Percentiles rank a stretch among this genome's conserved stretches.
These are phyloP conservation scores for Aspergillus cavernicola DNA, from an alignment of 495 filamentous ascomycete species.

Conservation along the genomic window DNA sequence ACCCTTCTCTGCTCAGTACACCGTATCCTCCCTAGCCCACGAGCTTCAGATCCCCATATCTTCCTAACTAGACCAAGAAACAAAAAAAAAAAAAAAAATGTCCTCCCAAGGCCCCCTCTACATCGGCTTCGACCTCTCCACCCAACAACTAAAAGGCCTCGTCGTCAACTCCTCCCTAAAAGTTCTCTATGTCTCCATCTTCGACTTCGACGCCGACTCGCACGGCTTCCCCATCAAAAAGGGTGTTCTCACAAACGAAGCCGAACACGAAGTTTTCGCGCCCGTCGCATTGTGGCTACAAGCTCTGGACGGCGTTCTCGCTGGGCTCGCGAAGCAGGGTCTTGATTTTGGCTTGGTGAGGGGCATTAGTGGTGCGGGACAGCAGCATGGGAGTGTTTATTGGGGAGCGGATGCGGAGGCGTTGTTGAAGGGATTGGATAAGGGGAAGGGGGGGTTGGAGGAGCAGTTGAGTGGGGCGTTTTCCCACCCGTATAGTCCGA, in stretches of 20 bases:
- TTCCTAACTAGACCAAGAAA: too few relatives aligned
- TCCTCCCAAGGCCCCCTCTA: conserved; percentile 59
- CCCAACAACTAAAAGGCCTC: conserved; percentile 92
- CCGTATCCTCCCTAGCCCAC: too few relatives aligned
- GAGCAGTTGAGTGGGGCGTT: conserved; percentile 73
- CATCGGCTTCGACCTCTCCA: conserved; percentile 92
- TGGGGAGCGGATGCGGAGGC: conserved; percentile 73
- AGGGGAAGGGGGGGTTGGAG: conserved; percentile 51
- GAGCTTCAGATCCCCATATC: too few relatives aligned
- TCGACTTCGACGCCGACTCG: conserved; percentile 72
- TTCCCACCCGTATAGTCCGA: conserved; percentile 83
- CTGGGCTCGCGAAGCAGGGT: conserved; percentile 64
- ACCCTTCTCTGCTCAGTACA: too few relatives aligned
- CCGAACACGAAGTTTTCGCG: conserved; percentile 81
- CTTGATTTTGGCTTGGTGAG: conserved; percentile 73
- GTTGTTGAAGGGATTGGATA: conserved; percentile 57
- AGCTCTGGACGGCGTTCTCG: conserved; percentile 78
- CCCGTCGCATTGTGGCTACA: conserved; percentile 94
- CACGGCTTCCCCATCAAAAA: conserved; percentile 70
- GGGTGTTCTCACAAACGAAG: conserved; percentile 78
- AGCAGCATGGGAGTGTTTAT: conserved; percentile 95
- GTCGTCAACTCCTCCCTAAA: conserved; percentile 69
- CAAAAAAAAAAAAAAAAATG: too few relatives aligned
- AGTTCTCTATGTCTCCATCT: conserved; percentile 48
- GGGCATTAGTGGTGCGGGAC: conserved; percentile 87